These are phyloP conservation scores for Calonectria pteridis DNA, from an alignment of 2,329 filamentous ascomycete genomes.

Conservation along the genomic window DNA sequence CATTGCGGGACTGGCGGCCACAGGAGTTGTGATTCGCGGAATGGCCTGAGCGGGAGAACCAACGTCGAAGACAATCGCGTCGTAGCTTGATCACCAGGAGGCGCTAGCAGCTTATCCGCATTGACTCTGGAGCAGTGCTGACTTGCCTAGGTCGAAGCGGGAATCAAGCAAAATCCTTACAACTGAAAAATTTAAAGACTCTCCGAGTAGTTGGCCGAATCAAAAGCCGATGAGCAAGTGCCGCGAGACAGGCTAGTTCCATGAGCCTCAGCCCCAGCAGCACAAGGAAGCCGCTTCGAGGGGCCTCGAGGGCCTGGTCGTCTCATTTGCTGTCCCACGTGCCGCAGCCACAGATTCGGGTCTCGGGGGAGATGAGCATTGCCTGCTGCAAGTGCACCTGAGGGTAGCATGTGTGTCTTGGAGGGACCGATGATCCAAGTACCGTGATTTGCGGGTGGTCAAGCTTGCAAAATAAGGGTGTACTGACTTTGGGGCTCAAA, in stretches of 20 bases:
- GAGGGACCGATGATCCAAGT: conserved; percentile 12
- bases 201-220: background rate
- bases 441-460: conserved; percentile 6
- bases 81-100: background rate
- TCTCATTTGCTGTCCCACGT: conserved; percentile 13
- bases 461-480: background rate
- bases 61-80: conserved; percentile 1
- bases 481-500: conserved; percentile 6
- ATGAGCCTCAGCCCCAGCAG: conserved; percentile 6
- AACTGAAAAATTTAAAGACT: background rate
- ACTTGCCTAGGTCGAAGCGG: background rate
- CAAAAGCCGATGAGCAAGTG: conserved; percentile 2
- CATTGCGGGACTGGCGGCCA: conserved; percentile 2
- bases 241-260: background rate
- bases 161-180: background rate
- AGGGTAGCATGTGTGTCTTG: conserved; percentile 3
- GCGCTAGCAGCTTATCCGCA: conserved; percentile 3
- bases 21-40: background rate
- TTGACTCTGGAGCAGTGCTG: background rate
- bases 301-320: background rate
- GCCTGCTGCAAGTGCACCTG: background rate
- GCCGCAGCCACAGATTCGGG: conserved; percentile 12
- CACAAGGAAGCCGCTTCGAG: background rate
- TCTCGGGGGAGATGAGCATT: conserved; percentile 12
- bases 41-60: background rate